Evolutionary conservation across 2,329 filamentous ascomycete genomes (phyloP).

Genomic region (Beauveria pseudobassiana): DNA sequence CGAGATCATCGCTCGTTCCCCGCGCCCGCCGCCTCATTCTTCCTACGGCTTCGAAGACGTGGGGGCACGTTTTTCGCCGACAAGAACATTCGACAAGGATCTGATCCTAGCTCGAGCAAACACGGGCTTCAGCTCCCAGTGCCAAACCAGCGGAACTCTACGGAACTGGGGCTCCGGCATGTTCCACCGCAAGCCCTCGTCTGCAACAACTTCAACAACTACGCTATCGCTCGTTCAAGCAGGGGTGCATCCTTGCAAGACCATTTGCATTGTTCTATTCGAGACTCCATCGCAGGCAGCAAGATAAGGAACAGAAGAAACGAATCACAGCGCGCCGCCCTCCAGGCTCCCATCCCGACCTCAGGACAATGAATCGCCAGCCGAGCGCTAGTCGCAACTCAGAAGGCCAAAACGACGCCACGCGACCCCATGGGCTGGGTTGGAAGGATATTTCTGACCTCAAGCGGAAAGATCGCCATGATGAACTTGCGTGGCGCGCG

Average conservation of each 20-base stretch:
- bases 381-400: too few species aligned
- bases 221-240: neutral
- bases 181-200: neutral
- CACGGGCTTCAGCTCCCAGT: too few species aligned
- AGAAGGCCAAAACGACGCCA: neutral
- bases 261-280: neutral
- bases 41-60: neutral
- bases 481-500: neutral
- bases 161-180: neutral
- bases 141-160: neutral
- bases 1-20: neutral
- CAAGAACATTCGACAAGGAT: too few species aligned
- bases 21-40: neutral
- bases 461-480: neutral
- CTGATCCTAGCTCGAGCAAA: too few species aligned
- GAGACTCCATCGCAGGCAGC: neutral
- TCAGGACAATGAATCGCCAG: neutral
- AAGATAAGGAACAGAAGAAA: neutral
- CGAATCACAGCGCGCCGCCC: neutral
- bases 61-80: too few species aligned
- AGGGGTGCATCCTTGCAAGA: neutral
- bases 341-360: neutral
- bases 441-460: neutral
- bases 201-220: too few species aligned
- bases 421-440: too few species aligned